A percentile compares a stretch with the other conserved stretches of the same genome.
phyloP scores from a whole-genome alignment of 148 eudicot genomes.

The Silene conica region DNA sequence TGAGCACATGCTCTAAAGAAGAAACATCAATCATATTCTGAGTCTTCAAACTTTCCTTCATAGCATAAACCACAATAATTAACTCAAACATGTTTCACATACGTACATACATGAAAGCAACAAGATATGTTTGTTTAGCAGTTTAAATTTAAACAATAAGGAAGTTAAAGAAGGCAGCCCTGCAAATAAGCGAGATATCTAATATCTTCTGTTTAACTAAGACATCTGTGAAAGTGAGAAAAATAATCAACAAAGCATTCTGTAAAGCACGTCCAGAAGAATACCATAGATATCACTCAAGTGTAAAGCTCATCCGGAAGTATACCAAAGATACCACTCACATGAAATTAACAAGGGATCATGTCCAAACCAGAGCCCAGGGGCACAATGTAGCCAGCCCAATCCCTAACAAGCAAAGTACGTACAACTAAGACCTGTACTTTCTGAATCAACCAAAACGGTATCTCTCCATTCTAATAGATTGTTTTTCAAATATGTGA shows the following conservation, averaged over 20 bases:
- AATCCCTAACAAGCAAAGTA: neutral
- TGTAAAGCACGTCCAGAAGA: neutral
- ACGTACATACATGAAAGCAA: neutral
- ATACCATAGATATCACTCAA: neutral
- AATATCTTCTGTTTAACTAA: neutral
- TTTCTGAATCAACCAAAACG: neutral
- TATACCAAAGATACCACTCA: neutral
- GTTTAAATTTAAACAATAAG: neutral
- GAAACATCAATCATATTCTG: conserved; percentile 39
- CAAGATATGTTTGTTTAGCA: neutral
- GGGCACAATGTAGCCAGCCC: neutral
- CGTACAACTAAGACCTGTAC: neutral
- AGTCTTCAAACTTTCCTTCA: conserved; percentile 48
- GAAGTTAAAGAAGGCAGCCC: neutral
- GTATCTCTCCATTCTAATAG: neutral
- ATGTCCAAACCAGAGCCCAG: neutral
- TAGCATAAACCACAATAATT: conserved; percentile 21
- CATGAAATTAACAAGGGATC: neutral
- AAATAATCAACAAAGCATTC: neutral
- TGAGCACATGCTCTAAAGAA: conserved; percentile 65
- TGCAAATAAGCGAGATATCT: neutral
- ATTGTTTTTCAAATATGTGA: neutral
- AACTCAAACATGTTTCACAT: conserved; percentile 4
- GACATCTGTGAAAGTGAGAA: neutral
- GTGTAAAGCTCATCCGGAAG: neutral